Base-by-base conservation (phyloP, 768 basidiomycete species). In the Leccinellum luteum region DNA sequence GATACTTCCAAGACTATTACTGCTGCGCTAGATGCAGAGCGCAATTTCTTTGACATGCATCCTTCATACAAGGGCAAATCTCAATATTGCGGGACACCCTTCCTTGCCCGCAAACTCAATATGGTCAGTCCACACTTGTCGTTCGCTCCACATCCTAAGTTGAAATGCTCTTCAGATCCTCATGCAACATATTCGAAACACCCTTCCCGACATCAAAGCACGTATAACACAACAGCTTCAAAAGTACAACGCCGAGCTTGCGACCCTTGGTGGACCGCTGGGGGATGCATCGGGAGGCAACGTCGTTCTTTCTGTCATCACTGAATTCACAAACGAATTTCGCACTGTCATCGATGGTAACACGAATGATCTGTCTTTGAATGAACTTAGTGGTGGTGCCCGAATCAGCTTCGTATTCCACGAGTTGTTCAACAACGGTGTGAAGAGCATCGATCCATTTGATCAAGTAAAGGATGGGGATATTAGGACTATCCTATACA, bases 331-430 rank as follows among this genome's bases (percentile, higher is more conserved):
- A 59, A 83, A 89, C 41, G 97, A 98, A 69, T 99, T 98, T 85
- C 87, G 96, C 57, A 92, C 92, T 13, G 89, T 91, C 38, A 97
- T 99, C 63, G 97, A 99, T 70, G 97, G 97, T 74, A 94, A 92
- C 76, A 94, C 94, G 28, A 95, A 96, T 68, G 97, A 99, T 70
- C 77, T 98, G 34, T 89, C 91, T 1, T 70, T 97, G 67, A 98
- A 98, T 67, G 97, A 99, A 74, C 82, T 99, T 21, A 93, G 92
- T n/a, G 97, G 97, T 66, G 97, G 97, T 73, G 97, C 97, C 28
- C 86, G 97, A 74, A 98, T 99, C 80, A 92, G 89, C 68, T 99
- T 98, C 69, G 97, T 99, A 53, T 99, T 95, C 81, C 97, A 99
- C 72, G 97, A 99, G 71, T 75, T 98, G 57, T 99, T 91, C 83